Evolutionary conservation across 257 asterid genomes (phyloP), one percentile per base, ranked within the genome.

Genomic region (Nicotiana obtusifolia): DNA sequence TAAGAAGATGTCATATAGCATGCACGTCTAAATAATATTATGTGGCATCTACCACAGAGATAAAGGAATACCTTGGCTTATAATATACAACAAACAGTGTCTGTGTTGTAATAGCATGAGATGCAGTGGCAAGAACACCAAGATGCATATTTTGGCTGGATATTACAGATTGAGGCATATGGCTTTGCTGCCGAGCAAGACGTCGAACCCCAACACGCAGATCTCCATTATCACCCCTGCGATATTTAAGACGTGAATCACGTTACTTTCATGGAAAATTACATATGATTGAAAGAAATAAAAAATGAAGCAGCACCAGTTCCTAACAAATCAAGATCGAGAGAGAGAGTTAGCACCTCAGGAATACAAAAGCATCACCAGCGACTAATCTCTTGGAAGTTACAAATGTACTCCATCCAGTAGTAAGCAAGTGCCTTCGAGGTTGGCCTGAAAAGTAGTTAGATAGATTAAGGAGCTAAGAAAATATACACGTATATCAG

Each of bases 121-220:
- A 92, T 13, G 96, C 98, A 41, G 98, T 91, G 3, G 97, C 97
- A 76, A 94, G 96, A 78, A 94, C 97, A 13, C 98, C 98, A 77
- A 92, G 92, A 86, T 92, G 98, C 98, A 94, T 94, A 88, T 96
- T 90, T 86, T 92, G 96, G 88, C 98, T 91, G 81, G 98, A 93
- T 59, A 94, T 90, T 71, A 94, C 96, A 11, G 97, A 92, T 61
- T 94, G 88, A 13, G 91, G 95, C 85, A 92, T 84, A 9, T 96
- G 75, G 84, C 89, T 89, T 82, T 87, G 97, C 56, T 91, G 94
- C 56, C 93, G 88, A 81, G 92, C 87, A 64, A 88, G 88, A 73
- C 91, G 97, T 22, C 96, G 92, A 64, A 94, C 91, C 49, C 98
- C 98, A 67, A 94, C 97, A 0, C 91, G 91, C 47, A 94, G 82